These are phyloP conservation scores for Lachancea waltii DNA, from an alignment of 805 yeast genomes.

Conservation along the genomic window DNA sequence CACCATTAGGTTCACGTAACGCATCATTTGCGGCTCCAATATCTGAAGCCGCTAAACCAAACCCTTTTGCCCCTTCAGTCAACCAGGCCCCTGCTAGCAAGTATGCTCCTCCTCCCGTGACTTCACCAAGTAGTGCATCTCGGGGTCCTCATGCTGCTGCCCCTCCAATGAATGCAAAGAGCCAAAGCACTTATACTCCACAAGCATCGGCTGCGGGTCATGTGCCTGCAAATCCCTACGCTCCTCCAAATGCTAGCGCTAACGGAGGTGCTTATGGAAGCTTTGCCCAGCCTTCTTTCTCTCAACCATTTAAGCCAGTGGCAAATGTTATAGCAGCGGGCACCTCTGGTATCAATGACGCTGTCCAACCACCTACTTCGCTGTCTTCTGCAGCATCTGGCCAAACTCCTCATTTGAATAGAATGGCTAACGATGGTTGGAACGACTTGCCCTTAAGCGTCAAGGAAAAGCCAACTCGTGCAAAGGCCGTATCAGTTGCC, in stretches of 20 bases:
- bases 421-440: constrained; percentile 35
- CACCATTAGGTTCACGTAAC: constrained; percentile 4
- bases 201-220: neutral
- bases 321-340: constrained; percentile 13
- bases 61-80: constrained; percentile 18
- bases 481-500: constrained; percentile 35
- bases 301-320: constrained; percentile 22
- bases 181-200: neutral
- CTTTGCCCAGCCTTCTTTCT: constrained; percentile 10
- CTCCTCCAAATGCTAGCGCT: constrained; percentile 23
- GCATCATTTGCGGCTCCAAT: constrained; percentile 9
- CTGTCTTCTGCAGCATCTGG: constrained; percentile 29
- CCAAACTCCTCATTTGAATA: constrained; percentile 32
- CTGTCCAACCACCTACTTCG: too few species aligned
- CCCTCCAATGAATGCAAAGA: constrained; percentile 16
- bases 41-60: constrained; percentile 10
- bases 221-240: constrained; percentile 19
- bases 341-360: constrained; percentile 23
- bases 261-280: constrained; percentile 17
- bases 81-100: constrained; percentile 14
- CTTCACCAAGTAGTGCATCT: constrained; percentile 8
- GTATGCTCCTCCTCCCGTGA: constrained; percentile 6
- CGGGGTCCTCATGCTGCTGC: constrained; percentile 11
- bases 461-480: constrained; percentile 29
- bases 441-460: constrained; percentile 31